A percentile compares a stretch with the other conserved stretches of the same genome.
phyloP scores from a whole-genome alignment of 306 rosid species.

The Lathyrus oleraceus region DNA sequence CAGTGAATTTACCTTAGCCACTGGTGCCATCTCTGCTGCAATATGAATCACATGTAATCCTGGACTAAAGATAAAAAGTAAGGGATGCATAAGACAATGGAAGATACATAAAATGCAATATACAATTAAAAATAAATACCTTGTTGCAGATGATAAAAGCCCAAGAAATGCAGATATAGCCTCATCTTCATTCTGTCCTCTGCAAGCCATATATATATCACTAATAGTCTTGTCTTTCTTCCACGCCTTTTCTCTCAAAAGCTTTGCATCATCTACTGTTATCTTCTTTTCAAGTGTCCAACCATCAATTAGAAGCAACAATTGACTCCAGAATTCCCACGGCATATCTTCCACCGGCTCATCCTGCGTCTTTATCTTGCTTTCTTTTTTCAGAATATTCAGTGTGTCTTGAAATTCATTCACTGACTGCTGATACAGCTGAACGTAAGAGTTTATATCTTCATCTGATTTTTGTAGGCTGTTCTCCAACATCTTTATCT shows the following conservation, averaged over 20 bases:
- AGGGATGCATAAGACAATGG: constrained; percentile 46
- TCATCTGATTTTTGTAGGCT: constrained; percentile 82
- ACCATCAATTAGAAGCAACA: constrained; percentile 88
- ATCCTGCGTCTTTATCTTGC: constrained; percentile 61
- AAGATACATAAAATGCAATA: constrained; percentile 20
- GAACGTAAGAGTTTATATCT: constrained; percentile 74
- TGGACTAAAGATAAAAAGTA: constrained; percentile 64
- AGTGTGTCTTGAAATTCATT: constrained; percentile 81
- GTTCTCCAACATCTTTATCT: constrained; percentile 71
- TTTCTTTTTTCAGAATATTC: constrained; percentile 65
- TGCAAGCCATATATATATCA: constrained; percentile 67
- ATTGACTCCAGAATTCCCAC: constrained; percentile 86
- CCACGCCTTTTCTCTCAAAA: constrained; percentile 84
- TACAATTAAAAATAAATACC: constrained; percentile 53
- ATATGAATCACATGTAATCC: constrained; percentile 85
- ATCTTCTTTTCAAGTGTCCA: constrained; percentile 87
- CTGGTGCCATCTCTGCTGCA: constrained; percentile 99
- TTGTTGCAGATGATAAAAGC: constrained; percentile 55
- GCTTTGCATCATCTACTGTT: constrained; percentile 59
- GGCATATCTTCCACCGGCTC: constrained; percentile 91
- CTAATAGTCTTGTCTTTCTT: constrained; percentile 62
- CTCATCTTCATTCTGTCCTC: constrained; percentile 61
- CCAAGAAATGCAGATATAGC: constrained; percentile 67
- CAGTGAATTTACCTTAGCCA: constrained; percentile 77
- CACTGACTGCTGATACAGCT: constrained; percentile 82